phyloP scores from a whole-genome alignment of 1,284 basidiomycete species.

The Melanopsichium pennsylvanicum region DNA sequence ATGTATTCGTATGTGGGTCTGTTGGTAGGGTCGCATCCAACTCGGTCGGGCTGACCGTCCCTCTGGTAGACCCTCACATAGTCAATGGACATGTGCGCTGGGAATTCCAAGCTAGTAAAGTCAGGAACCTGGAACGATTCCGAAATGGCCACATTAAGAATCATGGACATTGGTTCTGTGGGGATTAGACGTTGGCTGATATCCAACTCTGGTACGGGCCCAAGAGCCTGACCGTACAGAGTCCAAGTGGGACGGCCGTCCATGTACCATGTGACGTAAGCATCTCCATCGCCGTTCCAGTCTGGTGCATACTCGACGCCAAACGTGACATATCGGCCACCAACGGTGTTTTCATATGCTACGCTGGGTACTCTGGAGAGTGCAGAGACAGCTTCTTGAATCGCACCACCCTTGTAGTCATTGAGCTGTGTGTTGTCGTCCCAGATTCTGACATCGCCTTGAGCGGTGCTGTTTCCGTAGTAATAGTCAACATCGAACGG shows the following conservation, averaged over 20 bases:
- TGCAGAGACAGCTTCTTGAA: slow-evolving; percentile 64
- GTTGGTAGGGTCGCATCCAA: slow-evolving; percentile 61
- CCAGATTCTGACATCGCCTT: slow-evolving; percentile 48
- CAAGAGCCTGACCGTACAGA: slow-evolving; percentile 42
- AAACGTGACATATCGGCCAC: slow-evolving; percentile 48
- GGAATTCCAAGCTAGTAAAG: slow-evolving; percentile 66
- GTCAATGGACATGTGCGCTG: slow-evolving; percentile 67
- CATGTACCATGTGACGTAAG: slow-evolving; percentile 59
- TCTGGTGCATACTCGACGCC: slow-evolving; percentile 65
- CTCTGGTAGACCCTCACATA: slow-evolving; percentile 69
- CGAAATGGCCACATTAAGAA: slow-evolving; percentile 62
- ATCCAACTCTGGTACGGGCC: slow-evolving; percentile 42
- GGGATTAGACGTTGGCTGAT: slow-evolving; percentile 55
- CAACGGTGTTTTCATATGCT: slow-evolving; percentile 43
- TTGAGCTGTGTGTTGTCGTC: slow-evolving; percentile 52
- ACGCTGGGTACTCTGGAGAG: slow-evolving; percentile 52
- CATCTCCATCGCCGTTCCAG: slow-evolving; percentile 53
- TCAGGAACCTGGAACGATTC: slow-evolving; percentile 68
- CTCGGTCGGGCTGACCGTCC: slow-evolving; percentile 63
- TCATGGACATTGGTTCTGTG: slow-evolving; percentile 58
- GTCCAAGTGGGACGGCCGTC: slow-evolving; percentile 62
- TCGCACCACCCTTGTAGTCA: slow-evolving; percentile 58
- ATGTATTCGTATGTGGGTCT: slow-evolving; percentile 64
- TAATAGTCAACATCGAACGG: slow-evolving; percentile 63
- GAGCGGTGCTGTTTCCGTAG: slow-evolving; percentile 45